phyloP scores from a whole-genome alignment of 495 filamentous ascomycete genomes.

The Penicillium angulare region DNA sequence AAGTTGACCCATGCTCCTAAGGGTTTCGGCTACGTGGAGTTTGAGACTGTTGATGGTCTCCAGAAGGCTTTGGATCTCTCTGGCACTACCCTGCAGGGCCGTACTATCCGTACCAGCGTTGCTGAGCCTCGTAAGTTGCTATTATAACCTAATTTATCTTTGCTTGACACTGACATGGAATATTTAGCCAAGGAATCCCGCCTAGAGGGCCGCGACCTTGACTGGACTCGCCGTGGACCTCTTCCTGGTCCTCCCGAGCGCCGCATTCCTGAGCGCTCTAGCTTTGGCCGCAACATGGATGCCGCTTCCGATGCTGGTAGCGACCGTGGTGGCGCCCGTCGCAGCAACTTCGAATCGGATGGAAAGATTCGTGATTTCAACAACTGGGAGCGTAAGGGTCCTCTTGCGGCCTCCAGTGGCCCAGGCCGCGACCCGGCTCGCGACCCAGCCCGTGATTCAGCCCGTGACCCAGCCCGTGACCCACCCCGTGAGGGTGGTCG shows the following conservation, averaged over 20 bases:
- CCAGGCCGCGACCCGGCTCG: constrained; percentile 23
- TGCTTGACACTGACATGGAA: constrained; percentile 25
- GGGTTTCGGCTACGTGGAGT: constrained; percentile 97
- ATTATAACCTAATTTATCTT: background rate
- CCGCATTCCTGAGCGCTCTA: constrained; percentile 47
- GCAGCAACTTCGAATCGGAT: constrained; percentile 63
- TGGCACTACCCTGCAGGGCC: constrained; percentile 75
- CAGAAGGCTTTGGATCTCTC: constrained; percentile 86
- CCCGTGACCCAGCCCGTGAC: background rate
- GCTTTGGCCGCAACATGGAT: constrained; percentile 51
- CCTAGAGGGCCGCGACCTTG: constrained; percentile 46
- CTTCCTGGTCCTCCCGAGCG: constrained; percentile 66
- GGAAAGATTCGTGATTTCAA: constrained; percentile 82
- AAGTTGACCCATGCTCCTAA: constrained; percentile 88
- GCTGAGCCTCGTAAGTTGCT: constrained; percentile 74
- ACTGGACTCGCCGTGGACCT: constrained; percentile 90
- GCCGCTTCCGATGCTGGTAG: constrained; percentile 50
- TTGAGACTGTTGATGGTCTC: constrained; percentile 80
- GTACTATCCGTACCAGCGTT: constrained; percentile 83
- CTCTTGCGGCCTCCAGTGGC: constrained; percentile 70
- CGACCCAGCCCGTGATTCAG: constrained; percentile 50
- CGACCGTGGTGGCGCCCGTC: constrained; percentile 50
- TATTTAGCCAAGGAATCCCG: constrained; percentile 69
- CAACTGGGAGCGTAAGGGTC: constrained; percentile 95
- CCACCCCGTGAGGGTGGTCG: constrained; percentile 65